Evolutionary conservation across 495 filamentous ascomycete species (phyloP), one percentile per base, ranked within the genome.

Genomic region (Delitschia confertaspora): DNA sequence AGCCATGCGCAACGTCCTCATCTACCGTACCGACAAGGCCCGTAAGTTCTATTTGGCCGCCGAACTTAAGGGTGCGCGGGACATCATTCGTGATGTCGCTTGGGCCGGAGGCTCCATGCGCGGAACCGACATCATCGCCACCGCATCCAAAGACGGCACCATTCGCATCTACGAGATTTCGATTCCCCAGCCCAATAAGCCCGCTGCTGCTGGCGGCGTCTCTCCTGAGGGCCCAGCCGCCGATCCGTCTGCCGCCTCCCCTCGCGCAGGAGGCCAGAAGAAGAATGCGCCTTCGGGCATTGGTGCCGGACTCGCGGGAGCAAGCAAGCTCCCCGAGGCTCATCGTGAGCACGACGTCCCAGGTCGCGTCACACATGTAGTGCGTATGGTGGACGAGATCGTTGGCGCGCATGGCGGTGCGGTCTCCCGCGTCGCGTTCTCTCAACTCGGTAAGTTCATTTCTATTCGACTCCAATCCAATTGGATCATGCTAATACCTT

Each of bases 61-160:
- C 20, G 82, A 86, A 55, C 66, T 96, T 19, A 58, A 57, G 21
- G 76, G 75, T 0, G 82, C 93, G 53, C 64, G 71, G 2, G 77
- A 78, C 0, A 66, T 96, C 29, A 82, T 99, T n/a, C 71, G 88
- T 38, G 88, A 94, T 56, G 79, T 95, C 3, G 79, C 85, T 6
- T 99, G 91, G 91, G 88, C 91, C 6, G 82, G 83, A 38, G 86
- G 86, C 11, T 87, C 85, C 52, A 80, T 84, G 27, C 64, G 88
- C 22, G 88, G 88, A 1, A 87, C 82, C 56, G 89, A 99, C 59
- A 69, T 94, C 39, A 73, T 96, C 51, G 93, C 91, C 4, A 93
- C 88, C 22, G 89, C 85, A 1, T 86, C 85, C 57, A 88, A 88
- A 60, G 91, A 99, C 58, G 88, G 91, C 3, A 77, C 76, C 47